Percentiles rank a stretch among this genome's conserved stretches.
phyloP scores from a whole-genome alignment of 352 stramenopile species.

The Thalassiosira mediterranea region DNA sequence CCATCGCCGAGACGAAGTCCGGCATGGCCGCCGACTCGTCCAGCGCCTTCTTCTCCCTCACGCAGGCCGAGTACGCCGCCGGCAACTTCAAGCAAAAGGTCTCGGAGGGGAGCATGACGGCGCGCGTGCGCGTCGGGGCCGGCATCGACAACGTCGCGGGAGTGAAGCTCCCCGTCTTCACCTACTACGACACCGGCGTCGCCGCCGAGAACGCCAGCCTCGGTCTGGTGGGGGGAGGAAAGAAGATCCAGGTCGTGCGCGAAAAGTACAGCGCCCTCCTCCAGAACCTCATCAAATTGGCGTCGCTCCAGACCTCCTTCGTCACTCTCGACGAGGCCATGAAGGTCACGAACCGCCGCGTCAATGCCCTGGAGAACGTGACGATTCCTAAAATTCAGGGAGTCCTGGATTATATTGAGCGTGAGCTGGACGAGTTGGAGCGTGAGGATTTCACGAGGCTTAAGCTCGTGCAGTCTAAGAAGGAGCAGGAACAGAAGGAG shows the following conservation, averaged over 20 bases:
- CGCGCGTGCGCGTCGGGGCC: constrained; percentile 94
- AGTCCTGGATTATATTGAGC: constrained; percentile 96
- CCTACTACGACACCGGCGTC: constrained; percentile 91
- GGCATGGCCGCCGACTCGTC: constrained; percentile 87
- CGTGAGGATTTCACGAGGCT: constrained; percentile 93
- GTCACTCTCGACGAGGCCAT: constrained; percentile 97
- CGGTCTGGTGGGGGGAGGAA: constrained; percentile 93
- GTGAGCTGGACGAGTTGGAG: constrained; percentile 98
- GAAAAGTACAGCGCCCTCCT: constrained; percentile 86
- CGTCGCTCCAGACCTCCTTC: constrained; percentile 95
- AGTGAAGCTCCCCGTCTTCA: constrained; percentile 99
- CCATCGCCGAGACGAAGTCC: constrained; percentile 89
- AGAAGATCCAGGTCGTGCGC: constrained; percentile 95
- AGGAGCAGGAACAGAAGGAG: constrained; percentile 89
- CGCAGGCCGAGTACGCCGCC: constrained; percentile 97
- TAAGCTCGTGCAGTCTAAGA: constrained; percentile 98
- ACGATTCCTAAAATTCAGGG: constrained; percentile 98
- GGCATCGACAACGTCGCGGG: constrained; percentile 99
- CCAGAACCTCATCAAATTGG: constrained; percentile 87
- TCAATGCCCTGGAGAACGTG: constrained; percentile 99
- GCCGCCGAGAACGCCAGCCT: constrained; percentile 94
- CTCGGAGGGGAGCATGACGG: constrained; percentile 94
- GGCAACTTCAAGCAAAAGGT: constrained; percentile 97
- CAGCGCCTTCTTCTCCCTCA: constrained; percentile 96
- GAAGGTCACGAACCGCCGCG: constrained; percentile 96